Conservation (phyloP, 2,329 filamentous ascomycete species). For the Cladosporium cucumerinum region DNA sequence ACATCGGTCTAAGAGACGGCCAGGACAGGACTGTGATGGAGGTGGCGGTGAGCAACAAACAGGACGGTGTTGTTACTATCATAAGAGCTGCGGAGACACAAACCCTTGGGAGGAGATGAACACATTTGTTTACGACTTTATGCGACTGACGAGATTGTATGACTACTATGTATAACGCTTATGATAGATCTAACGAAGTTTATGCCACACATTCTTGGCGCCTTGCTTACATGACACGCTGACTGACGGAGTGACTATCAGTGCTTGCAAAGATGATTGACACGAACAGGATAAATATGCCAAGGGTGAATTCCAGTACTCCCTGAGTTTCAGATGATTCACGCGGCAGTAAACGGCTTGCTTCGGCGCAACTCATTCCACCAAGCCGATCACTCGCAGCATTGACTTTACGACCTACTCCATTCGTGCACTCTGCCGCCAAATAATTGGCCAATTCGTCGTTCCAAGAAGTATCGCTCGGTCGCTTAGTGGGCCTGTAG, state of each 20-base stretch:
- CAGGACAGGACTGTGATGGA: constrained; percentile 28
- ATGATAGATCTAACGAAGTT: not conserved
- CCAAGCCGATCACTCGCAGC: not conserved
- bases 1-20: constrained; percentile 26
- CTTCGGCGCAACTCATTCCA: not conserved
- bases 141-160: not conserved
- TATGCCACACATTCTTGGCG: not conserved
- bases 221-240: not conserved
- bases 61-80: constrained; percentile 19
- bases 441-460: not conserved
- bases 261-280: not conserved
- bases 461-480: not conserved
- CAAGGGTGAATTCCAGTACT: not conserved
- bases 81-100: constrained; percentile 17
- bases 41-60: constrained; percentile 23
- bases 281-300: not conserved
- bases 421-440: not conserved
- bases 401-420: not conserved
- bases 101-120: not conserved
- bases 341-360: not conserved
- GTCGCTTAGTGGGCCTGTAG: constrained; percentile 5
- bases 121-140: not conserved
- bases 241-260: not conserved
- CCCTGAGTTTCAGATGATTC: too few species aligned
- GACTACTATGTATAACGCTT: not conserved